phyloP scores from a whole-genome alignment of 345 rosid genomes.

The Syzygium aqueum region DNA sequence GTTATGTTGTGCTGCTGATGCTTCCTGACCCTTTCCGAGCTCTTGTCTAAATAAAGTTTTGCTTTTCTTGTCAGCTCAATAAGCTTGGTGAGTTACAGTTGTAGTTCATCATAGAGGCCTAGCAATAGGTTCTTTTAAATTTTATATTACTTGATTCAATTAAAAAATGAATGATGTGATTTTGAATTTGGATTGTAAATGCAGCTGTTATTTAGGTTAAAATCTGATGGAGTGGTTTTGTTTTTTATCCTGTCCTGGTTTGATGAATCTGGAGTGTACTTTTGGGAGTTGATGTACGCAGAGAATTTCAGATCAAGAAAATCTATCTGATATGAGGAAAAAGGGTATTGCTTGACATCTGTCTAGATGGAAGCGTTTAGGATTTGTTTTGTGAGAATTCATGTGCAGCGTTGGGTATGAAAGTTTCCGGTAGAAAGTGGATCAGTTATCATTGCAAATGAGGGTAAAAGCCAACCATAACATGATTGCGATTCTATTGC shows the following conservation, averaged over 20 bases:
- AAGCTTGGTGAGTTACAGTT: slow-evolving; percentile 92
- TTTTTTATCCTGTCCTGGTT: not conserved
- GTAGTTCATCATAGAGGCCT: slow-evolving; percentile 87
- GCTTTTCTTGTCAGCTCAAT: slow-evolving; percentile 46
- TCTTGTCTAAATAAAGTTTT: not conserved
- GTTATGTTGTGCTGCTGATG: not conserved
- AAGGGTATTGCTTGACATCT: not conserved
- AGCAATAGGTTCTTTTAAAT: slow-evolving; percentile 67
- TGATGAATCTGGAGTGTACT: not conserved
- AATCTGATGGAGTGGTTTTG: not conserved
- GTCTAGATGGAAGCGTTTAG: not conserved
- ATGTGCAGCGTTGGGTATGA: not conserved
- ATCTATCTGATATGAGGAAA: not conserved
- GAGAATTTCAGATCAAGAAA: not conserved
- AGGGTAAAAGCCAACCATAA: not conserved
- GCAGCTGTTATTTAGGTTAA: not conserved
- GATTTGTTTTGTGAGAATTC: not conserved
- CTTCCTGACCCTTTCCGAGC: not conserved
- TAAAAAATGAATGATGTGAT: not conserved
- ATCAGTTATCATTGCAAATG: not conserved
- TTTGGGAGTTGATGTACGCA: not conserved
- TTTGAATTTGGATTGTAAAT: not conserved
- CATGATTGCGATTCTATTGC: not conserved
- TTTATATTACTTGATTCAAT: not conserved
- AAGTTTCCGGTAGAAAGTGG: not conserved